Percentiles rank a stretch among this genome's conserved stretches.
Conservation (phyloP, 495 filamentous ascomycete genomes). For the Xylaria palmicola region DNA sequence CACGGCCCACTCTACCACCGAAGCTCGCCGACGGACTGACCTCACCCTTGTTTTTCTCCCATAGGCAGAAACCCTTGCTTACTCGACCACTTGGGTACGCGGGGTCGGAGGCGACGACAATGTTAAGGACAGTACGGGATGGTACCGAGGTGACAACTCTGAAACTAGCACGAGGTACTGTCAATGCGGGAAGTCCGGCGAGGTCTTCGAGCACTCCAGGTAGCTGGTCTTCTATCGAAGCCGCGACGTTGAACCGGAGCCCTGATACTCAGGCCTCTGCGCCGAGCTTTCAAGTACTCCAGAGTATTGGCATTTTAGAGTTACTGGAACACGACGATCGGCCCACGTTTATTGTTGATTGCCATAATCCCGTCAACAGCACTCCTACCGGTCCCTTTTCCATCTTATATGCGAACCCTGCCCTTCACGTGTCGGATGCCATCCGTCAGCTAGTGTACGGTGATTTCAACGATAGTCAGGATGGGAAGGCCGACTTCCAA, state of each 20-base stretch:
- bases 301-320: slow-evolving; percentile 60
- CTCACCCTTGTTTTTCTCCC: slow-evolving; percentile 61
- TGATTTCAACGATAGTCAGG: slow-evolving; percentile 36
- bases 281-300: slow-evolving; percentile 48
- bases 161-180: slow-evolving; percentile 59
- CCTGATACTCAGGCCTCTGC: slow-evolving; percentile 41
- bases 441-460: slow-evolving; percentile 52
- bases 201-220: slow-evolving; percentile 50
- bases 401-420: slow-evolving; percentile 59
- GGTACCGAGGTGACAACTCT: slow-evolving; percentile 59
- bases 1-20: slow-evolving; percentile 26
- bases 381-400: slow-evolving; percentile 48
- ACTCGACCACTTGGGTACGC: slow-evolving; percentile 54
- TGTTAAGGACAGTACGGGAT: slow-evolving; percentile 56
- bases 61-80: slow-evolving; percentile 44
- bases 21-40: slow-evolving; percentile 26
- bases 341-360: slow-evolving; percentile 67
- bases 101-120: slow-evolving; percentile 54
- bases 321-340: slow-evolving; percentile 65
- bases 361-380: slow-evolving; percentile 52
- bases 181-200: slow-evolving; percentile 48
- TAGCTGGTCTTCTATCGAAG: slow-evolving; percentile 46
- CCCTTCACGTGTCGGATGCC: slow-evolving; percentile 48
- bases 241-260: slow-evolving; percentile 35
- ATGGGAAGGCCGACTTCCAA: slow-evolving; percentile 41